Percentiles rank a stretch among this genome's conserved stretches.
Conservation (phyloP, 106 monocot species). For the Xerophyta viscosa region DNA sequence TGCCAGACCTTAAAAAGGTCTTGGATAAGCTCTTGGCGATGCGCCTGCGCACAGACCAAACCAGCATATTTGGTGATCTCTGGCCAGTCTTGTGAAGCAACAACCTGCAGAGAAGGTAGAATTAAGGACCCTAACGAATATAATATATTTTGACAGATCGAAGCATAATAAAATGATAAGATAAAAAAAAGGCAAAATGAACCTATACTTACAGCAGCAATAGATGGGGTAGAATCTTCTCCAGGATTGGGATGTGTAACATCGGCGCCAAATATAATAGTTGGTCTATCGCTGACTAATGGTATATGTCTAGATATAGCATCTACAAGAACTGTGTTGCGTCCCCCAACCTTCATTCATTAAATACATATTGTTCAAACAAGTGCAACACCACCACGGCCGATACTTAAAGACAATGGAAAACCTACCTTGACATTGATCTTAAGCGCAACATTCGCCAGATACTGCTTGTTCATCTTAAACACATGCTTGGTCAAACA, state of each 20-base stretch:
- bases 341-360: conserved; percentile 71
- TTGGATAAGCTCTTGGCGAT: conserved; percentile 88
- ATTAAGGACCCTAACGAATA: no score
- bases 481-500: conserved; percentile 92
- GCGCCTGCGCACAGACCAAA: conserved; percentile 82
- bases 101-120: conserved; percentile 40
- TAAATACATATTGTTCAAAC: background rate
- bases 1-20: conserved; percentile 75
- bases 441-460: conserved; percentile 96
- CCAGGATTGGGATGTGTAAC: conserved; percentile 98
- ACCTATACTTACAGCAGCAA: conserved; percentile 86
- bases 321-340: conserved; percentile 92
- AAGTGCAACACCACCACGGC: background rate
- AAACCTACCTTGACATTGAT: conserved; percentile 84
- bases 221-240: conserved; percentile 92
- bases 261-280: conserved; percentile 99
- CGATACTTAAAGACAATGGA: background rate
- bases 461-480: conserved; percentile 82
- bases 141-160: no score
- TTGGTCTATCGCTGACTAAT: conserved; percentile 77
- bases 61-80: conserved; percentile 98
- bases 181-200: no score
- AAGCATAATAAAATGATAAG: no score
- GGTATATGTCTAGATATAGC: conserved; percentile 70
- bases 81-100: conserved; percentile 99